Percentiles rank a stretch among this genome's conserved stretches.
phyloP scores from a whole-genome alignment of 1,284 basidiomycete species.

The Ustilago loliicola region DNA sequence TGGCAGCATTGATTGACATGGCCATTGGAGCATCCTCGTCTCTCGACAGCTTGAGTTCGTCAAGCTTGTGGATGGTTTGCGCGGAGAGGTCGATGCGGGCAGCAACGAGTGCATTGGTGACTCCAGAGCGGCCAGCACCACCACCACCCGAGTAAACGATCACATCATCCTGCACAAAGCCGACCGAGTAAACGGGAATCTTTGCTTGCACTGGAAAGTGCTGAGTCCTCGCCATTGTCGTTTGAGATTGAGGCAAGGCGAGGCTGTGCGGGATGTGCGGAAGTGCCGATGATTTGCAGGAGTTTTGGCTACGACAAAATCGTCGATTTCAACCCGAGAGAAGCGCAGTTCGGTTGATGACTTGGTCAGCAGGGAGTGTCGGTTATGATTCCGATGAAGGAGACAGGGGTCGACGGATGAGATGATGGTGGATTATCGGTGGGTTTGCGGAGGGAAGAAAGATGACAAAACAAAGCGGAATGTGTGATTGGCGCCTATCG shows the following conservation, averaged over 20 bases:
- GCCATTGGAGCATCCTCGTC: slow-evolving; percentile 69
- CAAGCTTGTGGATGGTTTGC: slow-evolving; percentile 40
- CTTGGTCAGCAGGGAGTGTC: neutral
- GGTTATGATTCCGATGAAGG: neutral
- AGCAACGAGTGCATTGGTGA: slow-evolving; percentile 64
- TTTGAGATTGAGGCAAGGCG: neutral
- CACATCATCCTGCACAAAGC: slow-evolving; percentile 54
- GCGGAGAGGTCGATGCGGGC: slow-evolving; percentile 30
- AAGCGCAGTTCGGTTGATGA: neutral
- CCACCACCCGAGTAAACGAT: slow-evolving; percentile 67
- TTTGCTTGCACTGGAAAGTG: slow-evolving; percentile 55
- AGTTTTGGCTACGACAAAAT: no score
- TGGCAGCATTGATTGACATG: slow-evolving; percentile 53
- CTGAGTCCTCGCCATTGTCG: slow-evolving; percentile 45
- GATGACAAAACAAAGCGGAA: slow-evolving; percentile 9
- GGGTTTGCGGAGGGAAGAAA: slow-evolving; percentile 9
- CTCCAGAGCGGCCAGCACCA: slow-evolving; percentile 64
- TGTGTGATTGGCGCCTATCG: neutral
- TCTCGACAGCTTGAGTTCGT: slow-evolving; percentile 56
- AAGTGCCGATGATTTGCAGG: slow-evolving; percentile 4
- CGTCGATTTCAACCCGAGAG: neutral
- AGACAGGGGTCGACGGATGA: neutral
- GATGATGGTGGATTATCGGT: neutral
- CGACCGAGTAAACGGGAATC: slow-evolving; percentile 66
- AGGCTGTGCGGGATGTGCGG: slow-evolving; percentile 1